A percentile compares a stretch with the other conserved stretches of the same genome.
These are phyloP conservation scores for Didymella keratinophila DNA, from an alignment of 2,329 filamentous ascomycete species.

Conservation along the genomic window DNA sequence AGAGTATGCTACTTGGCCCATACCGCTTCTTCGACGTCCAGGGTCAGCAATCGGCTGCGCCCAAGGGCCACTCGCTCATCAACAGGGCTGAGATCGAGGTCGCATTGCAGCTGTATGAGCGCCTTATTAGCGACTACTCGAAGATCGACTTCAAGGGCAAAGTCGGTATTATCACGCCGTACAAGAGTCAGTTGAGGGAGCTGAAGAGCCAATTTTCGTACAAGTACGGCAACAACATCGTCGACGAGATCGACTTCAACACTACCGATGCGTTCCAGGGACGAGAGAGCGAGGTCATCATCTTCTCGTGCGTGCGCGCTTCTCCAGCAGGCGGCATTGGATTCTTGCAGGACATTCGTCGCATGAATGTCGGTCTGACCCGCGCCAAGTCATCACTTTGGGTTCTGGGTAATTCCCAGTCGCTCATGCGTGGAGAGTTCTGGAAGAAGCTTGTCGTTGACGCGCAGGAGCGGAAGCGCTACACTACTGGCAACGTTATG, in stretches of 20 bases:
- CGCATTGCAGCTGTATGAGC: slow-evolving; percentile 83
- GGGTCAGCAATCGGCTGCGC: slow-evolving; percentile 82
- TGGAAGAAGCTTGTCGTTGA: slow-evolving; percentile 89
- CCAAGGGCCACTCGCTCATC: slow-evolving; percentile 85
- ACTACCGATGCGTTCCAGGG: slow-evolving; percentile 98
- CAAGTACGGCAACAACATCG: slow-evolving; percentile 76
- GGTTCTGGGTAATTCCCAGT: slow-evolving; percentile 91
- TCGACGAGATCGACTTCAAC: slow-evolving; percentile 90
- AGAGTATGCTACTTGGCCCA: slow-evolving; percentile 79
- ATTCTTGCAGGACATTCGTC: slow-evolving; percentile 96
- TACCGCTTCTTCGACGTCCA: slow-evolving; percentile 98
- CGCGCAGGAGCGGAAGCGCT: slow-evolving; percentile 75
- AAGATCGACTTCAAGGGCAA: slow-evolving; percentile 77
- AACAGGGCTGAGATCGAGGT: slow-evolving; percentile 88
- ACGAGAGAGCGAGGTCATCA: slow-evolving; percentile 95
- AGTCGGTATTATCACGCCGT: slow-evolving; percentile 96
- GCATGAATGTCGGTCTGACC: slow-evolving; percentile 99
- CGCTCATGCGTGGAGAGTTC: slow-evolving; percentile 85
- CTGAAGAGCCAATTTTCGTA: slow-evolving; percentile 77
- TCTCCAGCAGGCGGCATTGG: slow-evolving; percentile 93
- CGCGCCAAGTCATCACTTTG: slow-evolving; percentile 96
- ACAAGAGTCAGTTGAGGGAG: slow-evolving; percentile 89
- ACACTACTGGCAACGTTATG: slow-evolving; percentile 73
- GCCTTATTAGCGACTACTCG: slow-evolving; percentile 75
- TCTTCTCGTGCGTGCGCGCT: slow-evolving; percentile 97